Percentiles rank a stretch among this genome's conserved stretches.
Evolutionary conservation across 139 green algal genomes (phyloP).

Genomic region (Coelastrella sp.): DNA sequence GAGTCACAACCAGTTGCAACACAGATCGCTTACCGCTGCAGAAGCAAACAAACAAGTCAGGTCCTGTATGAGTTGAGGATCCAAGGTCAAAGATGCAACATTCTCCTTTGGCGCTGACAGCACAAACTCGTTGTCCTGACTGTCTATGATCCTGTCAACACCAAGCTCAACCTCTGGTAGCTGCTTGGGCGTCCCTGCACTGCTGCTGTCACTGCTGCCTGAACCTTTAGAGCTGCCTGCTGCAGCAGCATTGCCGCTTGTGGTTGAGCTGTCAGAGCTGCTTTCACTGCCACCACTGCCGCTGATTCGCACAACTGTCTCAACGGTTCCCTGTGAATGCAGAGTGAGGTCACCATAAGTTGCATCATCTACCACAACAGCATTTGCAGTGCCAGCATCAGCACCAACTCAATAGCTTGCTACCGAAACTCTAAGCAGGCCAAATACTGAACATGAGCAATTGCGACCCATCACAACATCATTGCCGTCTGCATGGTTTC

Average conservation of each 20-base stretch:
- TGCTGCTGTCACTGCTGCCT: background rate
- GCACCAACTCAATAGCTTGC: too few species aligned
- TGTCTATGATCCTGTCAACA: constrained; percentile 96
- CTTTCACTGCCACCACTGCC: constrained; percentile 15
- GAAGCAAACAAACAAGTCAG: constrained; percentile 81
- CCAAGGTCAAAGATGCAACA: constrained; percentile 88
- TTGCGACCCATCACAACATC: too few species aligned
- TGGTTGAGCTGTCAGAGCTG: background rate
- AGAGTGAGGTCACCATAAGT: background rate
- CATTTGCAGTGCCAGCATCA: too few species aligned
- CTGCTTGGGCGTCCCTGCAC: background rate
- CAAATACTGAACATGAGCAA: too few species aligned
- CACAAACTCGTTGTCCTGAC: constrained; percentile 98
- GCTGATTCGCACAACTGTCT: constrained; percentile 61
- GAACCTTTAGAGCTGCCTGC: background rate
- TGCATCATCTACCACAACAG: too few species aligned
- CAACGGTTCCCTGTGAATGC: constrained; percentile 49
- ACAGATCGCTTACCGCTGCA: constrained; percentile 53
- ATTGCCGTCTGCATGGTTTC: too few species aligned
- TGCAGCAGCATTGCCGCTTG: background rate
- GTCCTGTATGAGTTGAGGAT: constrained; percentile 90
- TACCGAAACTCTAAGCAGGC: too few species aligned
- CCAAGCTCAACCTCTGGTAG: constrained; percentile 58
- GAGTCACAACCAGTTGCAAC: background rate
- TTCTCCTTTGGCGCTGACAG: constrained; percentile 92